phyloP scores from a whole-genome alignment of 306 rosid species.

The Sechiopsis laciniata region DNA sequence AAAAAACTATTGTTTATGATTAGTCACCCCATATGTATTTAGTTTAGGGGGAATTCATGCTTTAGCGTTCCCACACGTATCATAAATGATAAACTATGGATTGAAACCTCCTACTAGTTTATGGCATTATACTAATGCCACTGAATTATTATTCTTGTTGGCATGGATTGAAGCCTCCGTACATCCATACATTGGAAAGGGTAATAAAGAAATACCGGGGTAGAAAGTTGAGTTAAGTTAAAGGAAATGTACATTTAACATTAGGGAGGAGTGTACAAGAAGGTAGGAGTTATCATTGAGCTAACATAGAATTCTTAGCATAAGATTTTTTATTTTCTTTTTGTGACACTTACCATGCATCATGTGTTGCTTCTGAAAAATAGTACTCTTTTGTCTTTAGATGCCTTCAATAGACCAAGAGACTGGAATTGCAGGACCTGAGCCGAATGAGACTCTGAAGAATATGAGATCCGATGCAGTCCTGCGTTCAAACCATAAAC shows the following conservation, averaged over 20 bases:
- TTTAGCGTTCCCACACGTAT: neutral
- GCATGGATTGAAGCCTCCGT: neutral
- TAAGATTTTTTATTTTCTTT: no score
- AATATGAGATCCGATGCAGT: slow-evolving; percentile 50
- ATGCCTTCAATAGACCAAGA: slow-evolving; percentile 66
- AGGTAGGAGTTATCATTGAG: neutral
- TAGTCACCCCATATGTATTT: neutral
- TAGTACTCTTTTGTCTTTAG: slow-evolving; percentile 33
- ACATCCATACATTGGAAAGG: neutral
- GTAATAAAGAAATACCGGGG: neutral
- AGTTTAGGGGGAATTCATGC: neutral
- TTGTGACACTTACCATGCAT: neutral
- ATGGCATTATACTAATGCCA: no score
- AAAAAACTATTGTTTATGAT: no score
- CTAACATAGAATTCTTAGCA: neutral
- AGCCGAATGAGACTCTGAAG: slow-evolving; percentile 55
- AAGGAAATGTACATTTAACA: neutral
- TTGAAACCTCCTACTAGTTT: neutral
- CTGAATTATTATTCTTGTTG: no score
- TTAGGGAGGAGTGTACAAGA: neutral
- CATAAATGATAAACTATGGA: neutral
- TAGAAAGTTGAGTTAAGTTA: neutral
- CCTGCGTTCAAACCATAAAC: slow-evolving; percentile 51
- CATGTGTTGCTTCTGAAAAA: neutral
- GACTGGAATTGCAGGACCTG: slow-evolving; percentile 52